Evolutionary conservation across 2,329 filamentous ascomycete genomes (phyloP).

Genomic region (Pyrenochaeta sp.): DNA sequence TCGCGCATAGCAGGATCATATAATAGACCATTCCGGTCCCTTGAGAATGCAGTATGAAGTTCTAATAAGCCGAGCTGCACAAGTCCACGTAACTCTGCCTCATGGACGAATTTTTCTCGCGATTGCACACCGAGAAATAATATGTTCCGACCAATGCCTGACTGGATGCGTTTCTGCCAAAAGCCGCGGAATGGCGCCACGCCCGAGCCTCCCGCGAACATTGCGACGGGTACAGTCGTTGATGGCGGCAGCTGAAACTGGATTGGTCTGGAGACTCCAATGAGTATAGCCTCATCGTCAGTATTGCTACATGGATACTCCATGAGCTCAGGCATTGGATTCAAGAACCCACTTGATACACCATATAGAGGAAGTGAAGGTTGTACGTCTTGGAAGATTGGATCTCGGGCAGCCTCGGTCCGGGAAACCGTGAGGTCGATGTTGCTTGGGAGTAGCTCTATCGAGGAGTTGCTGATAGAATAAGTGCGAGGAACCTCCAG

Average conservation of each 20-base stretch:
- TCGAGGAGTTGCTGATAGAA: constrained; percentile 56
- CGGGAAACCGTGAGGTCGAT: constrained; percentile 63
- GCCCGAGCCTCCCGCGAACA: constrained; percentile 59
- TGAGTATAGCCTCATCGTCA: constrained; percentile 58
- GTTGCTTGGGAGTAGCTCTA: constrained; percentile 61
- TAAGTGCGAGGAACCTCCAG: constrained; percentile 36
- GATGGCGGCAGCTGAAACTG: constrained; percentile 63
- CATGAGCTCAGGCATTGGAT: constrained; percentile 53
- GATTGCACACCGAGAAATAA: constrained; percentile 34
- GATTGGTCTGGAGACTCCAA: constrained; percentile 62
- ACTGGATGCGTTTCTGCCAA: constrained; percentile 32
- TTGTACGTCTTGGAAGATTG: constrained; percentile 40
- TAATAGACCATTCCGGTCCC: constrained; percentile 58
- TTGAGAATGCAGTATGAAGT: constrained; percentile 62
- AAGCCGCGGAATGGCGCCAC: constrained; percentile 37
- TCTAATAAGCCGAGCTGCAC: constrained; percentile 60
- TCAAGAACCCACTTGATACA: constrained; percentile 64
- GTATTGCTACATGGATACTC: constrained; percentile 16
- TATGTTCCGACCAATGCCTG: constrained; percentile 27
- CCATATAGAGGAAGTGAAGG: constrained; percentile 33
- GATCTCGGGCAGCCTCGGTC: constrained; percentile 47
- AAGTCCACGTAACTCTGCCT: constrained; percentile 32
- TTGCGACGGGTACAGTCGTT: constrained; percentile 60
- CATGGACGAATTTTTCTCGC: constrained; percentile 35
- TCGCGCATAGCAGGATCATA: constrained; percentile 55